Evolutionary conservation across 2,329 filamentous ascomycete species (phyloP).

Genomic region (Apiospora sp.): DNA sequence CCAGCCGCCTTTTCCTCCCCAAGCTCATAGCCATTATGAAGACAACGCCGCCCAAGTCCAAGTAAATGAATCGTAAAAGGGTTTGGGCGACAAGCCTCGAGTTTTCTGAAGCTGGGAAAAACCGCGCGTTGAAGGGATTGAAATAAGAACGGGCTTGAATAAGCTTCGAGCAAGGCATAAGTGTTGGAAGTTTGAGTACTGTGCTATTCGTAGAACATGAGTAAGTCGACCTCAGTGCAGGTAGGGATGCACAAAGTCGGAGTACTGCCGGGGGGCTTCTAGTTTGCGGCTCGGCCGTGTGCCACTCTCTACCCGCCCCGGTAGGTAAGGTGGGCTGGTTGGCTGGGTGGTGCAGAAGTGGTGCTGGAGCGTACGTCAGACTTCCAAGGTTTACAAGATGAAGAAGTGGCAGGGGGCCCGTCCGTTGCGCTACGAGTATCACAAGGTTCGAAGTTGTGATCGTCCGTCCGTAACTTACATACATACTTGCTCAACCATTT

Average conservation of each 20-base stretch:
- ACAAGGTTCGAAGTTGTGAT: constrained; percentile 16
- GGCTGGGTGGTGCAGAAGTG: background rate
- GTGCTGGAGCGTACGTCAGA: constrained; percentile 5
- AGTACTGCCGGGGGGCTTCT: background rate
- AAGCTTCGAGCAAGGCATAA: background rate
- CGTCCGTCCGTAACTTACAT: background rate
- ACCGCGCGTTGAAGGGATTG: background rate
- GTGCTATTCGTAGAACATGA: background rate
- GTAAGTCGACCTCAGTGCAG: too few species aligned
- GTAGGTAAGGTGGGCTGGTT: background rate
- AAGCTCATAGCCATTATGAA: too few species aligned
- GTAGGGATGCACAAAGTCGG: background rate
- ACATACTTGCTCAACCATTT: constrained; percentile 13
- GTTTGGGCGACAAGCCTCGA: background rate
- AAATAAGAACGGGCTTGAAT: background rate
- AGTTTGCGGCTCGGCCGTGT: constrained; percentile 11
- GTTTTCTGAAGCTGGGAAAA: background rate
- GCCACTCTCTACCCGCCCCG: background rate
- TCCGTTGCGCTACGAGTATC: constrained; percentile 16
- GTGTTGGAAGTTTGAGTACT: background rate
- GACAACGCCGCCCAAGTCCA: too few species aligned
- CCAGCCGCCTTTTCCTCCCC: too few species aligned
- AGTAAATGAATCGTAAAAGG: background rate
- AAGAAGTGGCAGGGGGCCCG: constrained; percentile 8
- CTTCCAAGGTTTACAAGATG: constrained; percentile 11